Evolutionary conservation across 805 yeast species (phyloP).

Genomic region (Lipomyces orientalis): DNA sequence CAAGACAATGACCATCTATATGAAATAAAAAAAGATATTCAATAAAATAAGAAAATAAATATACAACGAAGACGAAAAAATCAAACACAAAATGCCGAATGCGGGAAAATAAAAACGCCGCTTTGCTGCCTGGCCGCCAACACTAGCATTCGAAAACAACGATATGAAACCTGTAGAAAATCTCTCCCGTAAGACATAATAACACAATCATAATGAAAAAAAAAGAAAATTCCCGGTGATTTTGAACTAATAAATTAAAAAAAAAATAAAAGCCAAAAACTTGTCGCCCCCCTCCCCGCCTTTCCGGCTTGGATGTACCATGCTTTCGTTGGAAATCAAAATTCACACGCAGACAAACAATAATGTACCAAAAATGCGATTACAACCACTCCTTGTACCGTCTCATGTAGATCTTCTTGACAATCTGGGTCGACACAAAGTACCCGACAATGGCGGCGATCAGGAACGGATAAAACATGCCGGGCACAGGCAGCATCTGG

Average conservation of each 20-base stretch:
- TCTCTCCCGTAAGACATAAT: neutral
- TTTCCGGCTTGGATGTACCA: too few species aligned
- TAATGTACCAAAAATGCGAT: slow-evolving; percentile 3
- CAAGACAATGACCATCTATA: neutral
- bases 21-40: too few species aligned
- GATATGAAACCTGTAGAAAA: too few species aligned
- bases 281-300: neutral
- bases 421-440: slow-evolving; percentile 35
- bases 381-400: slow-evolving; percentile 37
- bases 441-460: slow-evolving; percentile 34
- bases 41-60: too few species aligned
- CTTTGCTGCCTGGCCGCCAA: neutral
- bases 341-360: too few species aligned
- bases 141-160: neutral
- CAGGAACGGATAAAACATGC: slow-evolving; percentile 36
- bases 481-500: slow-evolving; percentile 36
- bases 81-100: neutral
- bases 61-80: neutral
- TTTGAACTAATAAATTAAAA: neutral
- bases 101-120: neutral
- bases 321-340: too few species aligned
- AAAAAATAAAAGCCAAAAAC: neutral
- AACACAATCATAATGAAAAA: neutral
- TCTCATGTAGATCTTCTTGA: slow-evolving; percentile 32
- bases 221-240: neutral